Base-by-base conservation (phyloP, 257 asterid genomes). In the Nicotiana tabacum region DNA sequence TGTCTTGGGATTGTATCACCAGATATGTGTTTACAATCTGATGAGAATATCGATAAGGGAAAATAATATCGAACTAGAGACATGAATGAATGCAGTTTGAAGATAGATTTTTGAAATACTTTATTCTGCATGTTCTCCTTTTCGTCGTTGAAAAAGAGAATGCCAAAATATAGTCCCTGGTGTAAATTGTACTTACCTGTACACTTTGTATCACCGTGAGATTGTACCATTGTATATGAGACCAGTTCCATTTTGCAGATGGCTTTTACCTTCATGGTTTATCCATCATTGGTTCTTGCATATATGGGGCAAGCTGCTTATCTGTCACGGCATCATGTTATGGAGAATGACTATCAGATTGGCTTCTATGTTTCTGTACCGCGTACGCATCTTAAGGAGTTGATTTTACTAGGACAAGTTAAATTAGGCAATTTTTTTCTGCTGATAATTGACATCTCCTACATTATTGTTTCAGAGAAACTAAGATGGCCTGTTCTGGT, bases 221-320 rank as follows among this genome's bases (percentile, higher is more conserved):
- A 72, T 4, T 5, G 33, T 67, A 65, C 29, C 72, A 66, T 80
- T 85, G 18, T 80, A 82, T 85, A 77, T 90, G 78, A 58, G 65
- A 65, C 77, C 32, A 66, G 58, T 4, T 78, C 5, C 39, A 72
- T 61, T 83, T 82, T 88, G 86, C 88, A 94, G 98, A 85, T 93
- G 82, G 98, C 98, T 46, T 95, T 95, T 89, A 91, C 98, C 18
- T 83, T 87, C 61, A 33, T 93, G 77, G 97, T 95, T 62, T 95
- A 95, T 88, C 98, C 98, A 7, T 91, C 98, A 0, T 85, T 95
- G 55, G 70, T 93, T 89, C 97, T 95, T 51, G 98, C 98, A 3
- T 95, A 95, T 76, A 93, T 95, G 98, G 98, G 98, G 51, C 98
- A 95, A 88, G 98, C 98, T 29, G 98, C 98, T 10, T 95, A 91